Evolutionary conservation across 371 early-diverging fungal species (phyloP), one percentile per base, ranked within the genome.

Genomic region (Syncephalis plumigaleata): DNA sequence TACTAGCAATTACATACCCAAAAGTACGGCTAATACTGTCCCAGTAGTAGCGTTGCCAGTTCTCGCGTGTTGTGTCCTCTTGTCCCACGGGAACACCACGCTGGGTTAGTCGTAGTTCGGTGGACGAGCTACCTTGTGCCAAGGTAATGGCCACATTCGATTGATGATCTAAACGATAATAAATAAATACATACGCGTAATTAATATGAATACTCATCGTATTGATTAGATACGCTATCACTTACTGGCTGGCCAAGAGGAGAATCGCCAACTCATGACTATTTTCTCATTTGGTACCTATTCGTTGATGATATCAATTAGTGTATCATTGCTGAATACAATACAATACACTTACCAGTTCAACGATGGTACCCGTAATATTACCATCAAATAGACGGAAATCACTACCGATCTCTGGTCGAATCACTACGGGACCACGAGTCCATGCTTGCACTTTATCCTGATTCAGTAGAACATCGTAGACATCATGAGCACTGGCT

Each of bases 11-110:
- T 31, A 31, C 31, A 31, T 31, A 85, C 70, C 95, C 95, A 70
- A 91, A 92, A 23, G 86, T 68, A 49, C 69, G 72, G 64, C 91
- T 92, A 63, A 95, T 95, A 44, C 85, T 70, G 65, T 82, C 77
- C 85, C 87, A 93, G 72, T 91, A 95, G 63, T 88, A 92, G 43
- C 73, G 73, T 36, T 70, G 67, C 96, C 96, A 95, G 68, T 95
- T 91, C 31, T 62, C 67, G 54, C 69, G 69, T 9, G 85, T 84
- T 25, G 72, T 63, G 9, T 88, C 90, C 63, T 81, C 80, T 60
- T 92, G 86, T 31, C 84, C 87, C 48, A 88, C 55, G 8, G 96
- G 96, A 22, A 95, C 88, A 23, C 81, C 85, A 1, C 70, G 75
- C 60, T 95, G 96, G 7, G 31, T 31, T 11, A 31, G 11, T 7